Percentiles rank a stretch among this genome's conserved stretches.
Conservation (phyloP, 768 basidiomycete genomes). For the Daedaleopsis nitida region DNA sequence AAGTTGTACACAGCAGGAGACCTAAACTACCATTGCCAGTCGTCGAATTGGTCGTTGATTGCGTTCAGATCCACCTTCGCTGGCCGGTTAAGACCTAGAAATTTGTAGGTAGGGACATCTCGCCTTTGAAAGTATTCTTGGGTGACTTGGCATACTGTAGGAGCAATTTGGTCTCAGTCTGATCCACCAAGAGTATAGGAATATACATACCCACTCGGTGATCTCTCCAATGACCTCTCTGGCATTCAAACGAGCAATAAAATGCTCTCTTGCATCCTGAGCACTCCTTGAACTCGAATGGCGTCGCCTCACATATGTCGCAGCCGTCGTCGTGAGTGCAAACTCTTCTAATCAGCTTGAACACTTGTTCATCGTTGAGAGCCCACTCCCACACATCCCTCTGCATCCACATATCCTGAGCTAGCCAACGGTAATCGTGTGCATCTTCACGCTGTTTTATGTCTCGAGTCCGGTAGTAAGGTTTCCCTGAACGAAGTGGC, state of each 20-base stretch:
- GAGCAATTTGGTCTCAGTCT: too few relatives aligned
- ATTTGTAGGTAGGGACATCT: too few relatives aligned
- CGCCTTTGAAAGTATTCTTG: too few relatives aligned
- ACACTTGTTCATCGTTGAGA: slow-evolving; percentile 34
- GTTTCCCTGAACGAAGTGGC: slow-evolving; percentile 23
- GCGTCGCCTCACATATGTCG: slow-evolving; percentile 30
- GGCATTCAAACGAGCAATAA: slow-evolving; percentile 32
- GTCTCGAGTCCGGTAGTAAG: slow-evolving; percentile 29
- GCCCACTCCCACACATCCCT: slow-evolving; percentile 45
- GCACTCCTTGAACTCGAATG: slow-evolving; percentile 43
- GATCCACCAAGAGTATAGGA: too few relatives aligned
- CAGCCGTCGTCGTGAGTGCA: slow-evolving; percentile 29
- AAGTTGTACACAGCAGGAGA: too few relatives aligned
- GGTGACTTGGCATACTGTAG: too few relatives aligned
- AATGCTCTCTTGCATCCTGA: slow-evolving; percentile 33
- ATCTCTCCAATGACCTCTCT: slow-evolving; percentile 30
- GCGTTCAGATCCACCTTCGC: too few relatives aligned
- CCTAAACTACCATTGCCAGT: too few relatives aligned
- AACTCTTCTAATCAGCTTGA: slow-evolving; percentile 37
- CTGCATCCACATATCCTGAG: slow-evolving; percentile 45
- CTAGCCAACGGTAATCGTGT: slow-evolving; percentile 46
- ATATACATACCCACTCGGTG: slow-evolving; percentile 26
- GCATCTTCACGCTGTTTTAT: slow-evolving; percentile 43
- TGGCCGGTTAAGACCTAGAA: too few relatives aligned
- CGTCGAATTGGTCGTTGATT: too few relatives aligned